A percentile compares a stretch with the other conserved stretches of the same genome.
Evolutionary conservation across 345 rosid genomes (phyloP).

Genomic region (Lenwebbia sp.): DNA sequence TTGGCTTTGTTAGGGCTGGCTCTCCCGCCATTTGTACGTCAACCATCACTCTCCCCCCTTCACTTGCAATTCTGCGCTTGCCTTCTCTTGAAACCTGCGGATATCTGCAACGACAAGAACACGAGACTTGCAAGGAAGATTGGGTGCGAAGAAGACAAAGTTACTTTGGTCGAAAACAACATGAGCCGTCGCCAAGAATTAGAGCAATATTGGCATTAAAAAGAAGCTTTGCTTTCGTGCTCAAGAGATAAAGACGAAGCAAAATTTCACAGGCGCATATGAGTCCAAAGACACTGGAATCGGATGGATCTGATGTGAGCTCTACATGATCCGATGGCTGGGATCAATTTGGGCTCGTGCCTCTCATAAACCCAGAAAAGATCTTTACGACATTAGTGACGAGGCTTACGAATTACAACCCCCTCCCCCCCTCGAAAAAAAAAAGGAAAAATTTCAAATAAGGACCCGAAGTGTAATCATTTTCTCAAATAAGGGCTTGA

Average conservation of each 20-base stretch:
- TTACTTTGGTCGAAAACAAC: neutral
- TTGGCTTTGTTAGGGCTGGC: neutral
- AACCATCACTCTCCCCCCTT: neutral
- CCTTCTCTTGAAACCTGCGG: neutral
- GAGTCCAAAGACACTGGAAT: neutral
- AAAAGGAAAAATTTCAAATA: too few species aligned
- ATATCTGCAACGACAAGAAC: neutral
- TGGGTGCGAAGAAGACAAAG: neutral
- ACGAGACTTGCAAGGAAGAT: neutral
- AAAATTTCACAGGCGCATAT: neutral
- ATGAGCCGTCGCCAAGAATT: neutral
- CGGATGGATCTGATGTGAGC: neutral
- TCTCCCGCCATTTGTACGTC: neutral
- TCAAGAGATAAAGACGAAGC: neutral
- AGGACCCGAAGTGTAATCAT: accelerated
- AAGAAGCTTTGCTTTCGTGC: neutral
- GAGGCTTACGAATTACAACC: neutral
- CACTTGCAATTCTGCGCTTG: neutral
- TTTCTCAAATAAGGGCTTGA: too few species aligned
- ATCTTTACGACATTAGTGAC: neutral
- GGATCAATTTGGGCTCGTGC: neutral
- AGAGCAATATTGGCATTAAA: neutral
- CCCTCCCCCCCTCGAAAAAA: too few species aligned
- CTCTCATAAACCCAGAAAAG: neutral
- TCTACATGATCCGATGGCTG: neutral